Conservation (phyloP, 2,329 filamentous ascomycete species). For the Colletotrichum sojae region DNA sequence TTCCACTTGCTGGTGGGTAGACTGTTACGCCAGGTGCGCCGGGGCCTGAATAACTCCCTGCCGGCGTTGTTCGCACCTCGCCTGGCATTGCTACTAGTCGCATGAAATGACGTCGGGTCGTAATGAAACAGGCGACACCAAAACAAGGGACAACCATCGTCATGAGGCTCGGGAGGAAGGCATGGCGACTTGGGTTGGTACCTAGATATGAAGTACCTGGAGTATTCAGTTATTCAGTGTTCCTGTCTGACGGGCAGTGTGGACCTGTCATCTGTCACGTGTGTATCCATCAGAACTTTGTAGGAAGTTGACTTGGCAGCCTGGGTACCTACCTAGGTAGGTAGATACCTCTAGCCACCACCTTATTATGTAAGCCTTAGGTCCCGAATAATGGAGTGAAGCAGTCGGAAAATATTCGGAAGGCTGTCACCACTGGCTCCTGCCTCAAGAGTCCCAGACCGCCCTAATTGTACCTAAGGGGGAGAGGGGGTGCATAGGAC, state of each 20-base stretch:
- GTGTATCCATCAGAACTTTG: too few species aligned
- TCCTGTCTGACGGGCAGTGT: too few species aligned
- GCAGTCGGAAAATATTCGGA: slow-evolving; percentile 14
- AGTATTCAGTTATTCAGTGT: too few species aligned
- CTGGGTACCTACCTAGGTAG: background rate
- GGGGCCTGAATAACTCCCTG: slow-evolving; percentile 16
- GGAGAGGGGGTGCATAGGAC: too few species aligned
- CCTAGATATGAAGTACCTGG: background rate
- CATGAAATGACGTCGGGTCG: slow-evolving; percentile 23
- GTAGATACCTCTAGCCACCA: background rate
- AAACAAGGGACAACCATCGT: slow-evolving; percentile 17
- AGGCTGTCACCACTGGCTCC: too few species aligned
- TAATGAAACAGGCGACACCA: slow-evolving; percentile 16
- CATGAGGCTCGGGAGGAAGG: slow-evolving; percentile 18
- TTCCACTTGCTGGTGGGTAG: slow-evolving; percentile 21
- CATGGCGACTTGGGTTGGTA: background rate
- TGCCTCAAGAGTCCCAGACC: background rate
- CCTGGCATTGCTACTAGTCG: background rate
- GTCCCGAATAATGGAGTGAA: too few species aligned
- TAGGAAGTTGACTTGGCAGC: background rate
- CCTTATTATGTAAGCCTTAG: slow-evolving; percentile 6
- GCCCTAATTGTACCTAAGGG: slow-evolving; percentile 14
- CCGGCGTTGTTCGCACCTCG: slow-evolving; percentile 6
- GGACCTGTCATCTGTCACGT: too few species aligned
- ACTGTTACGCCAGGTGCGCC: slow-evolving; percentile 24